Evolutionary conservation across 768 basidiomycete species (phyloP), one percentile per base, ranked within the genome.

Genomic region (Antrodiella citrinella): DNA sequence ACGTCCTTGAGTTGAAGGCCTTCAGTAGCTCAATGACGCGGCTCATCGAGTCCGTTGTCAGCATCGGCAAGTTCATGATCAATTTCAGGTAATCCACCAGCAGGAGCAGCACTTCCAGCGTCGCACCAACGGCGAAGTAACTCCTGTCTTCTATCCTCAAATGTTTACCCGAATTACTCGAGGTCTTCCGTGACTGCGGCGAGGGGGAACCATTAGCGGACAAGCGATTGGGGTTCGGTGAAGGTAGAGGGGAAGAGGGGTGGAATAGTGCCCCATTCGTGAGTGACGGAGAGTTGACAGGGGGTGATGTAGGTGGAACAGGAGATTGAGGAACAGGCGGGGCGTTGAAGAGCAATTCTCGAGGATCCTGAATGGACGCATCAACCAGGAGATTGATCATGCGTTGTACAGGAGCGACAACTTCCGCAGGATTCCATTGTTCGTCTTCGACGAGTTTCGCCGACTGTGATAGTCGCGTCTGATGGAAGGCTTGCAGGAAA

Each of bases 1-100:
- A 99, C 2, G 92, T 95, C 57, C 96, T 74, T 24, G 95, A 98
- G 65, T 99, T 99, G 73, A 95, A 98, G 22, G 93, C 86, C 69
- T 97, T 98, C 52, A 99, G 72, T 62, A 94, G 94, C 65, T 99
- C 96, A 56, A 98, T 90, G 21, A 94, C 76, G 26, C 91, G 81
- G 54, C 82, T 81, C 90, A 98, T 95, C n/a, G 86, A 82, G 61
- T 99, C 95, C 51, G 89, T 96, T 44, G 91, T 93, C 46, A 99
- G 74, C 66, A 89, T 79, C 26, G 86, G 77, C 54, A 97, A 70
- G 62, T 95, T 97, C 54, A 94, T 75, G 45, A 97, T 82, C 40
- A 98, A 76, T 54, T 80, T 80, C 47, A 97, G 71, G 66, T 99
- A 99, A 63, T 97, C 93, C 35, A 82, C 62, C 13, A 97, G 70